phyloP scores from a whole-genome alignment of 768 basidiomycete genomes.

The Dioszegia crocea region DNA sequence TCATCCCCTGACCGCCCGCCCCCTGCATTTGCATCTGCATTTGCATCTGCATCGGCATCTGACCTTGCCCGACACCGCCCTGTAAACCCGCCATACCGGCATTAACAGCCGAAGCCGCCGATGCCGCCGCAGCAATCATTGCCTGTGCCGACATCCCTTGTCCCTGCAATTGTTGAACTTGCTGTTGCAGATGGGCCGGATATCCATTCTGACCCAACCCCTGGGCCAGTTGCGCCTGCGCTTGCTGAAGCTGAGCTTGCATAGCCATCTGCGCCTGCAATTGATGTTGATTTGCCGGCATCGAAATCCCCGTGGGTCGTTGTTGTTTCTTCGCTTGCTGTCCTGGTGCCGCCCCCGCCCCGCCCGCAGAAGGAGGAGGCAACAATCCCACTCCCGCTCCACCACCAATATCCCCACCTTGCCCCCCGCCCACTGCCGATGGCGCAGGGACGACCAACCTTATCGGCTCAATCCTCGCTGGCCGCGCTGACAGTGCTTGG shows the following conservation, averaged over 20 bases:
- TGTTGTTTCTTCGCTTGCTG: neutral
- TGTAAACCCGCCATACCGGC: neutral
- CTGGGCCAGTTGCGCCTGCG: neutral
- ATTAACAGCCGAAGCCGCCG: neutral
- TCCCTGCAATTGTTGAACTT: neutral
- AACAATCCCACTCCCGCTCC: too few relatives aligned
- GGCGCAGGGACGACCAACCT: neutral
- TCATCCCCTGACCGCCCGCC: neutral
- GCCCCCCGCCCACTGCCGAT: neutral
- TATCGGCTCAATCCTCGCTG: neutral
- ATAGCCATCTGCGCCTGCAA: neutral
- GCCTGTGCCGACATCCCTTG: constrained; percentile 2
- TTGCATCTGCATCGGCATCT: neutral
- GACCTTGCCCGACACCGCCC: neutral
- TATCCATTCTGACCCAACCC: neutral
- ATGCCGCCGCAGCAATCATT: constrained; percentile 2
- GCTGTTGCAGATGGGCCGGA: neutral
- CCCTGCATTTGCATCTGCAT: neutral
- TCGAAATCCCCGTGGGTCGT: neutral
- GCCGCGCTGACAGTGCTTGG: constrained; percentile 31
- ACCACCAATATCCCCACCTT: too few relatives aligned
- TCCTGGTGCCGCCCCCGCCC: too few relatives aligned
- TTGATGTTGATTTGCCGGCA: neutral
- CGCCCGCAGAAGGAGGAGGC: too few relatives aligned
- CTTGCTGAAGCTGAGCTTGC: neutral